phyloP scores from a whole-genome alignment of 2,329 filamentous ascomycete genomes.

The Taxawa tesnikishii region DNA sequence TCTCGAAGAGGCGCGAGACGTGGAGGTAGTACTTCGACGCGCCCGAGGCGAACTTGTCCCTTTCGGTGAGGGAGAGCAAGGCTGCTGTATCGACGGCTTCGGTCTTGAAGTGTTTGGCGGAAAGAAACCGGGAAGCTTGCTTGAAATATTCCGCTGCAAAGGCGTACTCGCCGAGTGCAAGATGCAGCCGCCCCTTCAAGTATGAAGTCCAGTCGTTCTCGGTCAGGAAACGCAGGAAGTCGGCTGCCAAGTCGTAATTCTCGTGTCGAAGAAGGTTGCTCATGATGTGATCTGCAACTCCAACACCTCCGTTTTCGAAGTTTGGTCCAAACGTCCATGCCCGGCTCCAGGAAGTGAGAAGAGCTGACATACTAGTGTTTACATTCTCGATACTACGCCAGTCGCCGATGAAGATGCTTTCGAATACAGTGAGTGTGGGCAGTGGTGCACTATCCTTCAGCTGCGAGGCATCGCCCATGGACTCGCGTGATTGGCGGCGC shows the following conservation, averaged over 20 bases:
- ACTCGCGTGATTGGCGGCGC: slow-evolving; percentile 1
- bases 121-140: slow-evolving; percentile 45
- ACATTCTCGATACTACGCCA: slow-evolving; percentile 22
- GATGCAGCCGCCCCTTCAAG: slow-evolving; percentile 66
- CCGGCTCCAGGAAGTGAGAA: slow-evolving; percentile 34
- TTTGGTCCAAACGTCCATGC: slow-evolving; percentile 30
- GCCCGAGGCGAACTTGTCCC: slow-evolving; percentile 55
- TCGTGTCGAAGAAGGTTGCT: slow-evolving; percentile 29
- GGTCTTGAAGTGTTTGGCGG: slow-evolving; percentile 12
- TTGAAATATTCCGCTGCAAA: slow-evolving; percentile 66
- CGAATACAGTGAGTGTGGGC: slow-evolving; percentile 20
- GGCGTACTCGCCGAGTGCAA: slow-evolving; percentile 62
- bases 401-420: slow-evolving; percentile 27
- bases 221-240: slow-evolving; percentile 55
- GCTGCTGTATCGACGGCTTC: slow-evolving; percentile 35
- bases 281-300: slow-evolving; percentile 26
- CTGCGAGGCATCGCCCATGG: slow-evolving; percentile 2
- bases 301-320: slow-evolving; percentile 24
- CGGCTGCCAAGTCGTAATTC: slow-evolving; percentile 39
- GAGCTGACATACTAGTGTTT: slow-evolving; percentile 13
- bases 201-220: slow-evolving; percentile 54
- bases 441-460: slow-evolving; percentile 1
- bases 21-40: slow-evolving; percentile 79
- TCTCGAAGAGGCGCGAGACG: slow-evolving; percentile 70
- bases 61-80: slow-evolving; percentile 66